These are phyloP conservation scores for Saraca asoca DNA, from an alignment of 331 rosid species.

Conservation along the genomic window DNA sequence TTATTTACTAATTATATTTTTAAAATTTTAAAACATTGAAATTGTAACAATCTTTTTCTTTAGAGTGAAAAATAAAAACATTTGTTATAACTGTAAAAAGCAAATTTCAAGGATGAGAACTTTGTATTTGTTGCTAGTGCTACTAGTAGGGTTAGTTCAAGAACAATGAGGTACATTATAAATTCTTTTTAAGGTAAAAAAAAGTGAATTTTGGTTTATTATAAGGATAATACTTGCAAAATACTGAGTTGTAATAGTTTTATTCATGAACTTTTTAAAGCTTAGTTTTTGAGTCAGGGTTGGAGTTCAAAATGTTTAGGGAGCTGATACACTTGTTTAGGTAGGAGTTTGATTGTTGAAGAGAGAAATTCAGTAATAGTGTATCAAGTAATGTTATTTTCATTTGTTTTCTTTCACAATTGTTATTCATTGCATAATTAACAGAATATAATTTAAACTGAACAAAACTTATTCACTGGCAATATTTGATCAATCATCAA, in stretches of 20 bases:
- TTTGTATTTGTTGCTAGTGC: conserved; percentile 94
- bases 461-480: too few species aligned
- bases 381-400: too few species aligned
- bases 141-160: conserved; percentile 93
- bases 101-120: conserved; percentile 58
- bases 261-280: conserved; percentile 88
- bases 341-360: conserved; percentile 43
- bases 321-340: conserved; percentile 65
- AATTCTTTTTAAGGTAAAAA: neutral
- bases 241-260: conserved; percentile 28
- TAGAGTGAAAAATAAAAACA: too few species aligned
- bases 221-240: conserved; percentile 20
- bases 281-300: conserved; percentile 91
- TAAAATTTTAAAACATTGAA: too few species aligned
- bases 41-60: too few species aligned
- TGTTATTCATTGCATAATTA: too few species aligned
- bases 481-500: too few species aligned
- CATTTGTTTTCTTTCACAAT: too few species aligned
- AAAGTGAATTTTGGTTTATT: neutral
- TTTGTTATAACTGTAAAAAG: conserved; percentile 52
- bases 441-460: too few species aligned
- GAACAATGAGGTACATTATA: conserved; percentile 76
- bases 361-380: neutral
- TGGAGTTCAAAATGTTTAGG: conserved; percentile 73
- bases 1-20: too few species aligned